Conservation (phyloP, 495 filamentous ascomycete genomes). For the Penicillium roqueforti region DNA sequence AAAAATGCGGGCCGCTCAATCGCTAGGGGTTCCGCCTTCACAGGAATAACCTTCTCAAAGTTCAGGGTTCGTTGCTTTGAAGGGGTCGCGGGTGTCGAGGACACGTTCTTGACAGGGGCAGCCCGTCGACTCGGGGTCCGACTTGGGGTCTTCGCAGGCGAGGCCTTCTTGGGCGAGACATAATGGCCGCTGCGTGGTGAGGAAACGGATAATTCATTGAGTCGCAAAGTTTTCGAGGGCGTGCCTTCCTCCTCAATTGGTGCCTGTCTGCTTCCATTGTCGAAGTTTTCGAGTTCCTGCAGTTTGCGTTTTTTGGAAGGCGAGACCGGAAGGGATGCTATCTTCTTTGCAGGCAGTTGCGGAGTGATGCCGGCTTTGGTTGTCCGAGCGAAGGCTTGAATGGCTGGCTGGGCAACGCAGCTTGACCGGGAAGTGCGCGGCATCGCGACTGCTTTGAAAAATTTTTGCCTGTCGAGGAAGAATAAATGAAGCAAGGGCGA, state of each 20-base stretch:
- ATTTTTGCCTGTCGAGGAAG: constrained; percentile 16
- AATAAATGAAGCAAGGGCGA: constrained; percentile 18
- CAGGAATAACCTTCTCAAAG: constrained; percentile 14
- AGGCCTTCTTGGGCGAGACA: constrained; percentile 20
- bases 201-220: constrained; percentile 36
- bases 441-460: constrained; percentile 29
- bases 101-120: constrained; percentile 11
- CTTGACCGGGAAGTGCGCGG: constrained; percentile 31
- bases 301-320: constrained; percentile 49
- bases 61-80: constrained; percentile 33
- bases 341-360: constrained; percentile 22
- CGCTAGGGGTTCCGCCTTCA: constrained; percentile 12
- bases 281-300: constrained; percentile 39
- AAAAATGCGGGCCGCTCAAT: constrained; percentile 30
- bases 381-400: constrained; percentile 42
- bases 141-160: not conserved
- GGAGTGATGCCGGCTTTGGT: constrained; percentile 38
- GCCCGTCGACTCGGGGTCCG: constrained; percentile 19
- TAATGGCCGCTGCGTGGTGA: constrained; percentile 40
- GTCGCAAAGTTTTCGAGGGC: constrained; percentile 41
- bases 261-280: constrained; percentile 11
- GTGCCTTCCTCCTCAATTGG: constrained; percentile 25
- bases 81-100: constrained; percentile 24
- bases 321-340: constrained; percentile 28
- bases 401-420: constrained; percentile 33